Percentiles rank a stretch among this genome's conserved stretches.
These are phyloP conservation scores for Blastobotrys terrestris DNA, from an alignment of 805 yeast genomes.

Conservation along the genomic window DNA sequence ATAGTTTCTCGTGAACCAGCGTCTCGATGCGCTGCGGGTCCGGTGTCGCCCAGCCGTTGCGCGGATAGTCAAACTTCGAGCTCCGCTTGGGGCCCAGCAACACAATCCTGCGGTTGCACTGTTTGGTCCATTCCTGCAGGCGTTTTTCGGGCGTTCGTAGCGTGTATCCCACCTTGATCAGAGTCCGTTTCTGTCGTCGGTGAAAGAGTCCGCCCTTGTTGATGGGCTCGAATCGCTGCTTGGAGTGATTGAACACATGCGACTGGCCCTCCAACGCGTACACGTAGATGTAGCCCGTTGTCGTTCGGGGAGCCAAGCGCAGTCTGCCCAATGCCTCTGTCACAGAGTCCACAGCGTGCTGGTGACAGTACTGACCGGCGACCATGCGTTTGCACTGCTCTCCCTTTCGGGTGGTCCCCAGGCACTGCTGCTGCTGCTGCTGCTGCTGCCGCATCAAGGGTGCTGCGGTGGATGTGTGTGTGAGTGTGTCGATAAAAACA, in stretches of 20 bases:
- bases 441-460: neutral
- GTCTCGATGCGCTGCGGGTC: constrained; percentile 21
- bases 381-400: constrained; percentile 1
- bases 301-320: constrained; percentile 4
- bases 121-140: constrained; percentile 25
- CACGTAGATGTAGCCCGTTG: constrained; percentile 26
- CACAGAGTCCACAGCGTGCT: constrained; percentile 10
- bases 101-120: constrained; percentile 25
- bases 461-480: no score
- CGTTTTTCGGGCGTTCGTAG: constrained; percentile 22
- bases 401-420: neutral
- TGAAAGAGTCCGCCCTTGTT: neutral
- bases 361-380: constrained; percentile 13
- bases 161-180: constrained; percentile 29
- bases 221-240: constrained; percentile 10
- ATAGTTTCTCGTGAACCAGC: constrained; percentile 19
- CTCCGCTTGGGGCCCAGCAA: constrained; percentile 16
- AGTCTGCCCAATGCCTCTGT: neutral
- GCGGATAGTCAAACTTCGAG: constrained; percentile 9
- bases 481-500: no score
- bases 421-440: neutral
- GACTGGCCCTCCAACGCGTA: constrained; percentile 24
- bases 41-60: constrained; percentile 24
- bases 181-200: constrained; percentile 5
- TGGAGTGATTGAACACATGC: constrained; percentile 19